These are phyloP conservation scores for Alternaria gansuensis DNA, from an alignment of 2,329 filamentous ascomycete species.

Conservation along the genomic window DNA sequence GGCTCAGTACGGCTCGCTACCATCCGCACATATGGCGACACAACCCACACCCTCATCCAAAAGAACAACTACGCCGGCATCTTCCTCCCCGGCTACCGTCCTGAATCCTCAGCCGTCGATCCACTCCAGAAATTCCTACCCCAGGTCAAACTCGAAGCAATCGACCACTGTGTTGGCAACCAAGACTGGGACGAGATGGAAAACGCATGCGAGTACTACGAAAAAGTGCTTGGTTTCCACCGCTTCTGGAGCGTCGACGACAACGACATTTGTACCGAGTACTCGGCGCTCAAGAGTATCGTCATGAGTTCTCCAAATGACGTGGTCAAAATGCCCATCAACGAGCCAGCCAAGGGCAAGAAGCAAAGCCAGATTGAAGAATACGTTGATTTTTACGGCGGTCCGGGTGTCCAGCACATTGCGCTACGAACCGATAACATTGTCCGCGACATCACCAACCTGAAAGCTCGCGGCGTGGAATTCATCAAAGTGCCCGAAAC, in stretches of 20 bases:
- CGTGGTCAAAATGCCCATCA: constrained; percentile 96
- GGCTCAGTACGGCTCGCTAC: constrained; percentile 78
- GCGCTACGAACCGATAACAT: constrained; percentile 85
- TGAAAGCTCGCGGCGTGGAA: constrained; percentile 87
- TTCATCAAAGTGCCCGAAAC: constrained; percentile 90
- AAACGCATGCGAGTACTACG: constrained; percentile 74
- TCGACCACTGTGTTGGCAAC: constrained; percentile 98
- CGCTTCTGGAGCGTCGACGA: constrained; percentile 98
- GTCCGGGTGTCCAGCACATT: constrained; percentile 91
- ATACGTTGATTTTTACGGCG: constrained; percentile 83
- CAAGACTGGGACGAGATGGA: constrained; percentile 94
- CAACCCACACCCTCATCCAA: constrained; percentile 89
- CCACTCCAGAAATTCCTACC: constrained; percentile 65
- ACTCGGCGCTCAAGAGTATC: constrained; percentile 84
- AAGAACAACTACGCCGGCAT: constrained; percentile 73
- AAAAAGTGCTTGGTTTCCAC: constrained; percentile 89
- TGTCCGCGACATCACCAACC: constrained; percentile 75
- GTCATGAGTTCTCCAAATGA: constrained; percentile 90
- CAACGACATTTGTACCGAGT: constrained; percentile 90
- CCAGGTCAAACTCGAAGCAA: constrained; percentile 70
- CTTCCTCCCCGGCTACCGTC: constrained; percentile 85
- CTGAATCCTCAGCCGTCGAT: constrained; percentile 58
- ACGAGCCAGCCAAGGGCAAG: constrained; percentile 90
- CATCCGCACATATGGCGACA: constrained; percentile 93
- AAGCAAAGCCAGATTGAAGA: constrained; percentile 96